Conservation (phyloP, 208 protist genomes). For the Leishmania tropica region DNA sequence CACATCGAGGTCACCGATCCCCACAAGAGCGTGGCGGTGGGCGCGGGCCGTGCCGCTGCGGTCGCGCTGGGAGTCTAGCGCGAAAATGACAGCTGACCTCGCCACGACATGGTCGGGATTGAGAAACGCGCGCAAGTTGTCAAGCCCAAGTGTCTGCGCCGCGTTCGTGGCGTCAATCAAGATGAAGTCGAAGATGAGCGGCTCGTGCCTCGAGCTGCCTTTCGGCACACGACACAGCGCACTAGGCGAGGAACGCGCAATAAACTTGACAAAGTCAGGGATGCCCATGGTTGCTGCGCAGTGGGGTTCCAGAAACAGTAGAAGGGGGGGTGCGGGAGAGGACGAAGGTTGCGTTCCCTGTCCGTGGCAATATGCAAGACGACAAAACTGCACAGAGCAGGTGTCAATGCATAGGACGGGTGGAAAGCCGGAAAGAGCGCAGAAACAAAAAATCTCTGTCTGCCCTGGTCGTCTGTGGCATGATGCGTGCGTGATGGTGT, state of each 20-base stretch:
- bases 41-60: slow-evolving; percentile 60
- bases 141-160: slow-evolving; percentile 71
- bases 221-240: slow-evolving; percentile 68
- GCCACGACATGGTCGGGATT: slow-evolving; percentile 36
- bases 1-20: slow-evolving; percentile 78
- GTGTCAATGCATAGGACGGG: background rate
- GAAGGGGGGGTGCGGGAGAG: background rate
- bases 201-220: slow-evolving; percentile 7
- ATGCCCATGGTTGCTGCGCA: slow-evolving; percentile 52
- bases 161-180: slow-evolving; percentile 88
- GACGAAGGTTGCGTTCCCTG: background rate
- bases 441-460: too few species aligned
- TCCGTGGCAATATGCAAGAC: background rate
- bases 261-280: slow-evolving; percentile 88
- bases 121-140: slow-evolving; percentile 54
- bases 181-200: slow-evolving; percentile 78
- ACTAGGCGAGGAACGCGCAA: slow-evolving; percentile 54
- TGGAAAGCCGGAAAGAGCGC: background rate
- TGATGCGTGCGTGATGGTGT: background rate
- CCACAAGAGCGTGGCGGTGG: slow-evolving; percentile 56
- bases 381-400: too few species aligned
- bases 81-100: slow-evolving; percentile 67
- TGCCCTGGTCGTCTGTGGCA: background rate
- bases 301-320: background rate
- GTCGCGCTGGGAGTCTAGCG: slow-evolving; percentile 76